Evolutionary conservation across 1,284 basidiomycete genomes (phyloP).

Genomic region (Cryptococcus sp.): DNA sequence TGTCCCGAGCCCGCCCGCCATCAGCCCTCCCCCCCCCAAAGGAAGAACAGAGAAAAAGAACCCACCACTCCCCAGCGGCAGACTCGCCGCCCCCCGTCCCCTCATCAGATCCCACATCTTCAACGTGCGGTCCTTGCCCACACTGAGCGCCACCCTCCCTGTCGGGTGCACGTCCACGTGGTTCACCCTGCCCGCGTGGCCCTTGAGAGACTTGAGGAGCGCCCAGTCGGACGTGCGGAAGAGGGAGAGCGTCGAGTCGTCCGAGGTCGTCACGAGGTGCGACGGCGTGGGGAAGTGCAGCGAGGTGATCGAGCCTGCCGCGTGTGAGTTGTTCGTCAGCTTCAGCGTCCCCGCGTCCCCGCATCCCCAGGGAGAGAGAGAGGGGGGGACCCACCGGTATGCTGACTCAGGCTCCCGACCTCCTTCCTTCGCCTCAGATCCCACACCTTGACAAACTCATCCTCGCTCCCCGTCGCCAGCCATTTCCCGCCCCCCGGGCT

Average conservation of each 20-base stretch:
- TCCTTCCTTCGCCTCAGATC: constrained; percentile 85
- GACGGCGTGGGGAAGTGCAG: constrained; percentile 82
- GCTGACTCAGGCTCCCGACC: constrained; percentile 87
- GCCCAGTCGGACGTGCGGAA: constrained; percentile 93
- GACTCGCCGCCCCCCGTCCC: constrained; percentile 82
- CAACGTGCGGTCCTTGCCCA: constrained; percentile 83
- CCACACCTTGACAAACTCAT: constrained; percentile 98
- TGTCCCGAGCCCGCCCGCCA: background rate
- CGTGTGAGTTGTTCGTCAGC: background rate
- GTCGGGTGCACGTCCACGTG: constrained; percentile 86
- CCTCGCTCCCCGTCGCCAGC: constrained; percentile 89
- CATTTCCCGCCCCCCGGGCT: constrained; percentile 84
- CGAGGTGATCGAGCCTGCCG: constrained; percentile 80
- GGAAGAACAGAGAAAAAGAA: background rate
- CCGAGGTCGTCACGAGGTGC: constrained; percentile 83
- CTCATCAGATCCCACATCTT: constrained; percentile 99
- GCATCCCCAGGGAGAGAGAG: background rate
- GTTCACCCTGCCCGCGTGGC: constrained; percentile 90
- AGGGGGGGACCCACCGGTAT: constrained; percentile 68
- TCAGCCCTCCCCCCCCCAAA: too few relatives aligned
- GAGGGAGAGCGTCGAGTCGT: constrained; percentile 82
- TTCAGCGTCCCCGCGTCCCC: constrained; percentile 1
- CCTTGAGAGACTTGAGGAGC: constrained; percentile 79
- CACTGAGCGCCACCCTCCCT: constrained; percentile 83
- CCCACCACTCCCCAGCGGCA: constrained; percentile 77